Conservation (phyloP, 2,329 filamentous ascomycete genomes). For the Mariannaea sp. region DNA sequence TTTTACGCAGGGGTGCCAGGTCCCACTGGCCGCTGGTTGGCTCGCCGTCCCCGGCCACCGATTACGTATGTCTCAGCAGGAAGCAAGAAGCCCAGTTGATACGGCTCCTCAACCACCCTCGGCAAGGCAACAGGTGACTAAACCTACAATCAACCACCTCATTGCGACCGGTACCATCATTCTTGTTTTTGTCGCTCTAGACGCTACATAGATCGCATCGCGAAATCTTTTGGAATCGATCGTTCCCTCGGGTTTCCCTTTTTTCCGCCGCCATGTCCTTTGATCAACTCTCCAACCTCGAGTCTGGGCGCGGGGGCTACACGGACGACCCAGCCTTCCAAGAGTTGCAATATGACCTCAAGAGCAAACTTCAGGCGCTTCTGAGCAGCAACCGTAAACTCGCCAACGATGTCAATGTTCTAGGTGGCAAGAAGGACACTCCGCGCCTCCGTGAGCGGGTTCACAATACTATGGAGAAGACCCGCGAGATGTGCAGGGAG, state of each 20-base stretch:
- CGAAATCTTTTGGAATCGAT: not conserved
- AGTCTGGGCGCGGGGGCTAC: constrained; percentile 80
- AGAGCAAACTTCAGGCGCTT: constrained; percentile 85
- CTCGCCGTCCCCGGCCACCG: constrained; percentile 15
- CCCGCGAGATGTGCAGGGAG: constrained; percentile 83
- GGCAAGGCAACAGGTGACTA: constrained; percentile 35
- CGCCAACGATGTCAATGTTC: constrained; percentile 78
- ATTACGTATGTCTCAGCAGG: constrained; percentile 40
- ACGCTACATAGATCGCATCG: constrained; percentile 14
- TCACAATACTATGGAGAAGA: constrained; percentile 84
- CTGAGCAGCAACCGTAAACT: constrained; percentile 87
- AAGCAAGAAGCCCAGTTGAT: constrained; percentile 22
- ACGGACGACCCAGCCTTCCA: constrained; percentile 93
- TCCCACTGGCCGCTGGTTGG: constrained; percentile 29
- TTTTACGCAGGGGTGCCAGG: constrained; percentile 12
- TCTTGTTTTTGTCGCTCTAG: constrained; percentile 6
- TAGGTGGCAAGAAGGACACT: constrained; percentile 91
- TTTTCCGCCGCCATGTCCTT: constrained; percentile 73
- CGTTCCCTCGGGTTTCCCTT: constrained; percentile 3
- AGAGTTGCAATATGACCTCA: constrained; percentile 78
- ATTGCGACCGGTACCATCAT: constrained; percentile 3
- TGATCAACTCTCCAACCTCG: constrained; percentile 81
- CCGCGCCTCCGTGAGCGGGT: constrained; percentile 89
- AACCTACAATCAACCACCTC: constrained; percentile 14
- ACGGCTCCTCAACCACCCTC: constrained; percentile 31